Base-by-base conservation (phyloP, 495 filamentous ascomycete genomes). In the Neurospora terricola region DNA sequence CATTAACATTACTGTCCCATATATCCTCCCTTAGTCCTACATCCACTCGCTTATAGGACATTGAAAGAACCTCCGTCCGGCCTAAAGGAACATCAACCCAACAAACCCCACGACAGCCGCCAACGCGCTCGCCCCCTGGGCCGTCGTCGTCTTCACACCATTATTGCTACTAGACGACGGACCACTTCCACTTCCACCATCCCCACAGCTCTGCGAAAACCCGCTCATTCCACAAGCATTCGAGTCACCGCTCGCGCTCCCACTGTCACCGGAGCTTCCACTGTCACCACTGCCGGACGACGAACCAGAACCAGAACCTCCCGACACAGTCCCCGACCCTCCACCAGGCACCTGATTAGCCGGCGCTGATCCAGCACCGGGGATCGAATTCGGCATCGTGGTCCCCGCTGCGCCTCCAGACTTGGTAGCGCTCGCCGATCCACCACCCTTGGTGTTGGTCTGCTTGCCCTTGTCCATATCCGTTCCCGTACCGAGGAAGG, bases 401-500 rank as follows among this genome's bases (percentile, higher is more conserved):
- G 81, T 77, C n/a, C 48, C 66, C 40, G 78, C 69, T 3, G 74
- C 8, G 12, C 38, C 2, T 12, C n/a, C 54, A 18, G 54, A 7
- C 54, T 66, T 66, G 69, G 73, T 69, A 12, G 71, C 73, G 69
- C 69, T 71, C 40, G 18, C 62, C 45, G 78, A 72, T 40, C 75
- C 81, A 43, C 75, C 81, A 43, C 79, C 79, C 27, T 77, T 76
- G 18, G 75, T 74, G 16, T 76, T 42, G 14, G 48, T 77, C n/a
- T 72, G 73, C 72, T 79, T 78, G 62, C 82, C 89, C 38, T 82
- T 82, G 48, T 86, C 78, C 90, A 92, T 92, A 80, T 97, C 87
- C 10, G 87, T 83, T 68, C 96, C 96, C 0, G 91, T 92, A 8
- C 88, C 94, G 39, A 89, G 85, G 71, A 98, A 85, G 68, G 92